A percentile compares a stretch with the other conserved stretches of the same genome.
Conservation (phyloP, 768 basidiomycete species). For the Sistotremastrum suecicum region DNA sequence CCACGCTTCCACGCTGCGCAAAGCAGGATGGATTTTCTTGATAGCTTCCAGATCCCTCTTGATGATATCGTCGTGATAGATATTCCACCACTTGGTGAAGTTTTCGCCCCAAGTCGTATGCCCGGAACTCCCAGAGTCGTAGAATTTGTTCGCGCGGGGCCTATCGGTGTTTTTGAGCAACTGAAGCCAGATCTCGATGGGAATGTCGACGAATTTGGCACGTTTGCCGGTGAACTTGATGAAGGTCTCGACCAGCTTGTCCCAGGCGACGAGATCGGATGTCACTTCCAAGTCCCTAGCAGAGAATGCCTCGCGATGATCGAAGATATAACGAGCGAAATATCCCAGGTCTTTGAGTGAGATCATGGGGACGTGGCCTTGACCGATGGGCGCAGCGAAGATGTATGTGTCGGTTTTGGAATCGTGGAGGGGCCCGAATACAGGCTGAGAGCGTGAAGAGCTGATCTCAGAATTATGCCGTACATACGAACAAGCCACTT, state of each 20-base stretch:
- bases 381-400: constrained; percentile 22
- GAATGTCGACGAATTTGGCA: constrained; percentile 19
- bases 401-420: constrained; percentile 26
- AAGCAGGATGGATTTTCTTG: constrained; percentile 21
- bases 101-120: constrained; percentile 21
- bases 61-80: constrained; percentile 30
- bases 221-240: constrained; percentile 23
- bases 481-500: constrained; percentile 2
- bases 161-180: constrained; percentile 16
- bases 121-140: constrained; percentile 13
- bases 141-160: constrained; percentile 19
- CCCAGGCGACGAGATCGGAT: constrained; percentile 23
- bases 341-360: constrained; percentile 25
- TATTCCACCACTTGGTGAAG: constrained; percentile 29
- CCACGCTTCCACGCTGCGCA: constrained; percentile 26
- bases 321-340: constrained; percentile 26
- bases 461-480: neutral
- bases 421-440: constrained; percentile 19
- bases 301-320: constrained; percentile 21
- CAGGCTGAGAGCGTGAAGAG: constrained; percentile 7
- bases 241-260: constrained; percentile 23
- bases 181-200: constrained; percentile 21
- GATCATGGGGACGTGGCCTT: constrained; percentile 25
- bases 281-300: constrained; percentile 23
- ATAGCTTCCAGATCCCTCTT: constrained; percentile 32